Conservation (phyloP, 176 grass and related monocot genomes). For the Oryza meridionalis region DNA sequence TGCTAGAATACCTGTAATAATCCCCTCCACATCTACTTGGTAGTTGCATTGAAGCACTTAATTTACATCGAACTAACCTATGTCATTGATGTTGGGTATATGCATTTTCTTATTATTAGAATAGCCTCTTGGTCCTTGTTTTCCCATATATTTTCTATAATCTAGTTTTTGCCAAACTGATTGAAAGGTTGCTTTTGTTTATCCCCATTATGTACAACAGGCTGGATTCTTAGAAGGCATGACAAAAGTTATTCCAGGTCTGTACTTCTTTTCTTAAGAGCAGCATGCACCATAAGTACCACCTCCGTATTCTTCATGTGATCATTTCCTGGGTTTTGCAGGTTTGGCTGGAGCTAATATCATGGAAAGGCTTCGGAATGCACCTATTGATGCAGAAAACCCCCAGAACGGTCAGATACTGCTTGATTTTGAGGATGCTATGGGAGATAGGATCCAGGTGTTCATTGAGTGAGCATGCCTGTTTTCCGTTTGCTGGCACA, state of each 20-base stretch:
- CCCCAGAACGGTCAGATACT: conserved; percentile 77
- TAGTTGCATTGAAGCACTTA: background rate
- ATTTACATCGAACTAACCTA: background rate
- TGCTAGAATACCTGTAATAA: conserved; percentile 87
- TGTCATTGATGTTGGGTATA: background rate
- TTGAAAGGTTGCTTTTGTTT: background rate
- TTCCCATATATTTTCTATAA: conserved; percentile 2
- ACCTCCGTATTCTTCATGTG: background rate
- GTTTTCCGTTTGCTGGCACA: background rate
- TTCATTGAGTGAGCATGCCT: conserved; percentile 59
- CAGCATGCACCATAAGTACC: background rate
- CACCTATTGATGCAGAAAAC: conserved; percentile 54
- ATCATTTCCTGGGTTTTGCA: conserved; percentile 27
- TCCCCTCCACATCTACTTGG: conserved; percentile 1
- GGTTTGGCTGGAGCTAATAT: conserved; percentile 88
- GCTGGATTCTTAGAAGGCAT: conserved; percentile 97
- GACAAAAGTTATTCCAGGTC: conserved; percentile 87
- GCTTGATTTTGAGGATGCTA: conserved; percentile 79
- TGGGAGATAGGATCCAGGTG: conserved; percentile 87
- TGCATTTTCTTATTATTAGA: background rate
- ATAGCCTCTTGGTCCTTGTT: background rate
- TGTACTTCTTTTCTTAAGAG: conserved; percentile 4
- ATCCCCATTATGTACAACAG: conserved; percentile 49
- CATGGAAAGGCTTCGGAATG: conserved; percentile 80
- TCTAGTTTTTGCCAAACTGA: background rate